Percentiles rank a stretch among this genome's conserved stretches.
These are phyloP conservation scores for Trifolium repens DNA, from an alignment of 306 rosid species.

Conservation along the genomic window DNA sequence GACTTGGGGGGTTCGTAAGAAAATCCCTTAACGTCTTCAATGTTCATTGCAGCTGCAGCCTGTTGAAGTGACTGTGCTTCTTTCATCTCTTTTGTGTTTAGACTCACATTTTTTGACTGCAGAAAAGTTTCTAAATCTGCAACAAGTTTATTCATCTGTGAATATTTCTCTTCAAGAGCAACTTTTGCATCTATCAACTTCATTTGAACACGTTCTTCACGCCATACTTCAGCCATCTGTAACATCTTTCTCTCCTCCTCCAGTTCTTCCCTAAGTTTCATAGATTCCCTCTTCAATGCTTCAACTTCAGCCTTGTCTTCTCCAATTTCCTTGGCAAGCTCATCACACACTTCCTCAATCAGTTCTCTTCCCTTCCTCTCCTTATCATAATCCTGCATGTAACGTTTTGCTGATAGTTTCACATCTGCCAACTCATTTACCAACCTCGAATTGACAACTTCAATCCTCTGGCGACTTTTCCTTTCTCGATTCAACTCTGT, in stretches of 20 bases:
- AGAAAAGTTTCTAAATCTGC: conserved; percentile 67
- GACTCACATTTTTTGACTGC: conserved; percentile 45
- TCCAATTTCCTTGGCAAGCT: conserved; percentile 95
- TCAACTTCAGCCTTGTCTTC: conserved; percentile 92
- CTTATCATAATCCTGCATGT: conserved; percentile 82
- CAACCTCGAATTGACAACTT: conserved; percentile 79
- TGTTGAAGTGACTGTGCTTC: conserved; percentile 67
- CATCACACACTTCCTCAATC: conserved; percentile 91
- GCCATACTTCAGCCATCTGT: conserved; percentile 99
- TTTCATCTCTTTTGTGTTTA: conserved; percentile 66
- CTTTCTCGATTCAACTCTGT: conserved; percentile 78
- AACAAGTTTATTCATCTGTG: conserved; percentile 90
- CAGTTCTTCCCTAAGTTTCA: conserved; percentile 77
- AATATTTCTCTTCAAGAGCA: conserved; percentile 87
- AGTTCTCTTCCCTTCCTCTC: conserved; percentile 81
- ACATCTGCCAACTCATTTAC: conserved; percentile 88
- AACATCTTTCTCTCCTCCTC: conserved; percentile 91
- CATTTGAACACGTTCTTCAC: conserved; percentile 99
- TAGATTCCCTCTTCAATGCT: conserved; percentile 78
- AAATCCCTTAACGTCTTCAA: conserved; percentile 77
- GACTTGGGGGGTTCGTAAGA: conserved; percentile 73
- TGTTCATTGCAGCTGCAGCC: conserved; percentile 75
- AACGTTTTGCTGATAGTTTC: conserved; percentile 73
- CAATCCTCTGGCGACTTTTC: conserved; percentile 84
- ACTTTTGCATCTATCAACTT: conserved; percentile 93